These are phyloP conservation scores for Pogostemon cablin DNA, from an alignment of 257 asterid species.

Conservation along the genomic window DNA sequence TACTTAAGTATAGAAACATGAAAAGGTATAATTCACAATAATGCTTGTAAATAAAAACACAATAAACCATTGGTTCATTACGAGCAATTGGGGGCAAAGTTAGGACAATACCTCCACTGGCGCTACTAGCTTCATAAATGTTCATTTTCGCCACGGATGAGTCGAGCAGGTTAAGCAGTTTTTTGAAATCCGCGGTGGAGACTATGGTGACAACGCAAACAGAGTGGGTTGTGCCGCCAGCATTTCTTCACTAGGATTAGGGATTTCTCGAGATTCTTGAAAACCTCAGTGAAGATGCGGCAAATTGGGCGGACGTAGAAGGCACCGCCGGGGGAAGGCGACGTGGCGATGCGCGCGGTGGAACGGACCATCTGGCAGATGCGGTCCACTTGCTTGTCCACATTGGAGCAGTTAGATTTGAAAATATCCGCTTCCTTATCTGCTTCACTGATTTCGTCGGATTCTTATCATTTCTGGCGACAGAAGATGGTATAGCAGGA, in stretches of 20 bases:
- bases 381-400: conserved; percentile 53
- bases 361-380: conserved; percentile 65
- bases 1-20: conserved; percentile 90
- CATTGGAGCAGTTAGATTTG: conserved; percentile 58
- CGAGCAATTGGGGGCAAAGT: conserved; percentile 81
- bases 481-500: no score
- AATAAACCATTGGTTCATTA: conserved; percentile 74
- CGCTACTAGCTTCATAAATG: conserved; percentile 57
- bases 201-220: conserved; percentile 63
- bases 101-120: conserved; percentile 66
- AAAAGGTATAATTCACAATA: conserved; percentile 43
- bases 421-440: conserved; percentile 55
- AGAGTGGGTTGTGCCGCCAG: conserved; percentile 56
- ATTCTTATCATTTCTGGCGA: background rate
- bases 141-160: conserved; percentile 74
- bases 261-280: conserved; percentile 57
- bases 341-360: conserved; percentile 55
- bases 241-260: conserved; percentile 65
- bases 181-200: conserved; percentile 70
- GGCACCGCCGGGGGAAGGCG: conserved; percentile 44
- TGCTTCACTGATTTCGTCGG: conserved; percentile 41
- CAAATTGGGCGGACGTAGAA: conserved; percentile 76
- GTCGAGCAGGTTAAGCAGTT: conserved; percentile 55
- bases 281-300: conserved; percentile 59
- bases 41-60: conserved; percentile 63